A percentile compares a stretch with the other conserved stretches of the same genome.
phyloP scores from a whole-genome alignment of 768 basidiomycete species.

The Amylocystis lapponica region DNA sequence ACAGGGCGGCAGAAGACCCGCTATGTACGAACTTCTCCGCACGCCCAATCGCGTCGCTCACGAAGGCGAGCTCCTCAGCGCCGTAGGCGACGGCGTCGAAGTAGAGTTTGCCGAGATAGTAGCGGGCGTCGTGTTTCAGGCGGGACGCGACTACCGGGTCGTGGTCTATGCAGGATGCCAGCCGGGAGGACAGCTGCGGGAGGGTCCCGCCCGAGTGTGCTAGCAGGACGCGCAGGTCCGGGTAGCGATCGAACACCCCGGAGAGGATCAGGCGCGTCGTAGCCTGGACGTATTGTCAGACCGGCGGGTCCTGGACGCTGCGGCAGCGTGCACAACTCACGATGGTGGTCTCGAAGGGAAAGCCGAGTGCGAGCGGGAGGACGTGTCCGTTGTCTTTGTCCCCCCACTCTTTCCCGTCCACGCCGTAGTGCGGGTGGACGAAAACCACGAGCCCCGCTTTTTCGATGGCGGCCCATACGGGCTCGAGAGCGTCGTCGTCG shows the following conservation, averaged over 20 bases:
- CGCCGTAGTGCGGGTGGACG: constrained; percentile 83
- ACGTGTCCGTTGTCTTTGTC: constrained; percentile 80
- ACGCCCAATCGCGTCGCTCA: constrained; percentile 63
- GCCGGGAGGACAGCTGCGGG: constrained; percentile 75
- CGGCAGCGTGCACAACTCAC: constrained; percentile 39
- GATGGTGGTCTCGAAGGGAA: constrained; percentile 87
- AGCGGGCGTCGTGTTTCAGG: constrained; percentile 76
- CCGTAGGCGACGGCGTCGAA: constrained; percentile 90
- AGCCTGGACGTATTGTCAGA: constrained; percentile 34
- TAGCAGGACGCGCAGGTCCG: constrained; percentile 67
- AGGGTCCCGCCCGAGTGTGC: constrained; percentile 87
- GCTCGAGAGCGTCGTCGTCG: constrained; percentile 73
- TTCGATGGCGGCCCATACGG: constrained; percentile 77
- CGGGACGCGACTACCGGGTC: constrained; percentile 75
- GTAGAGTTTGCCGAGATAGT: constrained; percentile 74
- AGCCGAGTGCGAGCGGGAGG: constrained; percentile 79
- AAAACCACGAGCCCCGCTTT: constrained; percentile 69
- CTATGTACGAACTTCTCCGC: constrained; percentile 37
- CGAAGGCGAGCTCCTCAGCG: constrained; percentile 76
- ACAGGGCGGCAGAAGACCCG: constrained; percentile 9
- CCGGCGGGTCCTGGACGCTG: neutral
- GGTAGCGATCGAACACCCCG: constrained; percentile 77
- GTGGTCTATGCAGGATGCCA: constrained; percentile 81
- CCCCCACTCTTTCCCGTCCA: constrained; percentile 71
- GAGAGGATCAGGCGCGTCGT: constrained; percentile 76